These are phyloP conservation scores for Pouteria glomerata DNA, from an alignment of 148 eudicot genomes.

Conservation along the genomic window DNA sequence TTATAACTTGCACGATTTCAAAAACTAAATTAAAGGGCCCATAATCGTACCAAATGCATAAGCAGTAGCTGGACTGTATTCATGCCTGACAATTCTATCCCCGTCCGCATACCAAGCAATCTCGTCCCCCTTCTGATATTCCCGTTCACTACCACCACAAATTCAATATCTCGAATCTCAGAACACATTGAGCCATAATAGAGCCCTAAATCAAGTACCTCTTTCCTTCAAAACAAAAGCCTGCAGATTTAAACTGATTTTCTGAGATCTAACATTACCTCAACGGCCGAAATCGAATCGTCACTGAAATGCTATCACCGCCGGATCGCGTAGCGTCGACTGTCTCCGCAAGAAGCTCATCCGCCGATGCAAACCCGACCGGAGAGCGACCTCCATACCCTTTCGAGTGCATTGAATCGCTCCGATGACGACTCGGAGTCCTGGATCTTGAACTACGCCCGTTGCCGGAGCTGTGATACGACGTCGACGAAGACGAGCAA, in stretches of 20 bases:
- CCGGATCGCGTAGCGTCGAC: conserved; percentile 51
- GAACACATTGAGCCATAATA: conserved; percentile 10
- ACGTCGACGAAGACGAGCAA: conserved; percentile 32
- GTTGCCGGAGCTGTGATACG: conserved; percentile 32
- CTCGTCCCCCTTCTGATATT: conserved; percentile 82
- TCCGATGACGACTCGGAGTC: conserved; percentile 34
- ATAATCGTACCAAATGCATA: conserved; percentile 75
- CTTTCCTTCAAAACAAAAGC: background rate
- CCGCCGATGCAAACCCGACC: conserved; percentile 44
- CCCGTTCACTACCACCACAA: conserved; percentile 60
- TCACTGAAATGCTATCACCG: conserved; percentile 90
- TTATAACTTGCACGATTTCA: background rate
- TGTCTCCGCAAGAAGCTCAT: conserved; percentile 47
- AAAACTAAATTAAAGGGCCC: background rate
- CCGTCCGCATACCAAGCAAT: conserved; percentile 93
- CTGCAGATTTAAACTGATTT: conserved; percentile 23
- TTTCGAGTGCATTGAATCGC: conserved; percentile 28
- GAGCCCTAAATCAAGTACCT: conserved; percentile 8
- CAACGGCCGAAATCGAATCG: conserved; percentile 87
- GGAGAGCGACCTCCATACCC: conserved; percentile 52
- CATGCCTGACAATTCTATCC: conserved; percentile 75
- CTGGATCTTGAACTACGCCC: conserved; percentile 51
- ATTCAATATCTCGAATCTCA: conserved; percentile 10
- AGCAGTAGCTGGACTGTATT: conserved; percentile 74
- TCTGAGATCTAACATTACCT: conserved; percentile 50